Conservation (phyloP, 2,329 filamentous ascomycete species). For the Orbilia brochopaga region DNA sequence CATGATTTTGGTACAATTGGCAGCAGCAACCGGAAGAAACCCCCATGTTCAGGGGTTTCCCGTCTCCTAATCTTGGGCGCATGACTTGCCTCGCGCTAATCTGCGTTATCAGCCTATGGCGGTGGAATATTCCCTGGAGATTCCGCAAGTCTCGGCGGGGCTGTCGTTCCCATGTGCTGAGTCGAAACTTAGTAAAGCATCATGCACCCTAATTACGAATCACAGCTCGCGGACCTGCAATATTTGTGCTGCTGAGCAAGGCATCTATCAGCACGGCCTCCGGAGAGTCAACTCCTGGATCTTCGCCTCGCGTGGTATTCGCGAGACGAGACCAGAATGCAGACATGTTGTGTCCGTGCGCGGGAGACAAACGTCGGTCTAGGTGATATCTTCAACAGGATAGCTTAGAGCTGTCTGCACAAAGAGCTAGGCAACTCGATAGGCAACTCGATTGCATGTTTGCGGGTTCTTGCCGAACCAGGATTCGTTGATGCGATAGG, state of each 20-base stretch:
- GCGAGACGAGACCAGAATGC: slow-evolving; percentile 17
- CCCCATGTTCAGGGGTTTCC: slow-evolving; percentile 50
- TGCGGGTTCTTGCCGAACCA: slow-evolving; percentile 9
- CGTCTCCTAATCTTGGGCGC: slow-evolving; percentile 51
- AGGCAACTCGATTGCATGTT: too few species aligned
- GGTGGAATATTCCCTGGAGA: slow-evolving; percentile 51
- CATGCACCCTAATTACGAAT: background rate
- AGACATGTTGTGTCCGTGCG: slow-evolving; percentile 31
- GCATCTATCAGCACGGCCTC: slow-evolving; percentile 17
- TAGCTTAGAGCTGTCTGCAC: background rate
- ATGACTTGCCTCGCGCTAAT: slow-evolving; percentile 51
- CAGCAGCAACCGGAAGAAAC: slow-evolving; percentile 39
- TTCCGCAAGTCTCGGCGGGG: slow-evolving; percentile 44
- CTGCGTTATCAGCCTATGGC: slow-evolving; percentile 34
- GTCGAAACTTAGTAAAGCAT: slow-evolving; percentile 3
- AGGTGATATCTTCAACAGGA: slow-evolving; percentile 4
- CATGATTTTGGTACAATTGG: slow-evolving; percentile 47
- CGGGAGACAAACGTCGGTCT: slow-evolving; percentile 28
- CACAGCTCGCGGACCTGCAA: slow-evolving; percentile 5
- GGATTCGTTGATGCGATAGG: slow-evolving; percentile 11
- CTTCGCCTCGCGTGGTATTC: slow-evolving; percentile 18
- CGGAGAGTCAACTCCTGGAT: slow-evolving; percentile 9
- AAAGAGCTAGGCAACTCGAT: too few species aligned
- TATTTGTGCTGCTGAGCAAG: slow-evolving; percentile 19
- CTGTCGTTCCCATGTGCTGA: background rate